phyloP scores from a whole-genome alignment of 139 green algal genomes.

The Micractinium sp. region DNA sequence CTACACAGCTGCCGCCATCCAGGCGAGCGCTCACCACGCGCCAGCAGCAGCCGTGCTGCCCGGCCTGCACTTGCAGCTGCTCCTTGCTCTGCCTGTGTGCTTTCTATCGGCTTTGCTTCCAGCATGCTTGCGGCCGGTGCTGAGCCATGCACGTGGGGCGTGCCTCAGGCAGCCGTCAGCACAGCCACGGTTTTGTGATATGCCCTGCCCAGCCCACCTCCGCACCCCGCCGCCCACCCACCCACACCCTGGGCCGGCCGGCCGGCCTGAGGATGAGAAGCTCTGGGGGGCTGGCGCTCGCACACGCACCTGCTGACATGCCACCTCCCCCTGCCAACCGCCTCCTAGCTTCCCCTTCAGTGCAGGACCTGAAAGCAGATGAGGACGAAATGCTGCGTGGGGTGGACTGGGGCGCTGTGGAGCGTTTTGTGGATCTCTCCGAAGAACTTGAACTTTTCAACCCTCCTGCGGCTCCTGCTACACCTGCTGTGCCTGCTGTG shows the following conservation, averaged over 20 bases:
- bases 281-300: no score
- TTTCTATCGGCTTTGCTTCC: not conserved
- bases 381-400: constrained; percentile 74
- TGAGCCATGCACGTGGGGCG: no score
- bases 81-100: not conserved
- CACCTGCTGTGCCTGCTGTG: no score
- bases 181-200: no score
- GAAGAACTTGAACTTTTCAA: constrained; percentile 33
- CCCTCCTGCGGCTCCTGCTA: no score
- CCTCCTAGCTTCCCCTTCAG: not conserved
- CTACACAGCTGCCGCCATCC: constrained; percentile 62
- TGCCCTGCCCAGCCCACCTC: not conserved
- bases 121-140: no score
- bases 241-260: not conserved
- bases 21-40: not conserved
- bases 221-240: no score
- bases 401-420: constrained; percentile 78
- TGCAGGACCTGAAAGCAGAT: constrained; percentile 60
- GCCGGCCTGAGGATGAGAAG: not conserved
- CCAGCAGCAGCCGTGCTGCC: not conserved
- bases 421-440: constrained; percentile 53
- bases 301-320: not conserved
- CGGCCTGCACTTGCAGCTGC: not conserved
- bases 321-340: not conserved
- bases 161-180: no score